These are phyloP conservation scores for Brettanomyces custersianus DNA, from an alignment of 805 yeast genomes.

Conservation along the genomic window DNA sequence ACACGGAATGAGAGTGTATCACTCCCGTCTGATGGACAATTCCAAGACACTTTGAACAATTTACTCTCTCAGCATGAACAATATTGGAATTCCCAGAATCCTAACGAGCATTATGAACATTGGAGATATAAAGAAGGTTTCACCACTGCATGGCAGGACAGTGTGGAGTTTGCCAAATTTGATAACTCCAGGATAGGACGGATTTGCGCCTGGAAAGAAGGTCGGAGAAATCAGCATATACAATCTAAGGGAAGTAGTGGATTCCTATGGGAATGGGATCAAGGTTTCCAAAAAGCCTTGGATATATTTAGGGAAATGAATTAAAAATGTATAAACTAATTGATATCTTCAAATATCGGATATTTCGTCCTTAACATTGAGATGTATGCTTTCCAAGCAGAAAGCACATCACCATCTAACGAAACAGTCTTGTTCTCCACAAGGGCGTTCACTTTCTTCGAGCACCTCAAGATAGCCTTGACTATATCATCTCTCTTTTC, in stretches of 20 bases:
- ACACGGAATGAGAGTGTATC: slow-evolving; percentile 13
- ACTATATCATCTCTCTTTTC: slow-evolving; percentile 43
- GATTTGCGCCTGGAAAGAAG: slow-evolving; percentile 52
- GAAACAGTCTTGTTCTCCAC: slow-evolving; percentile 13
- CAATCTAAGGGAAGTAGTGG: slow-evolving; percentile 43
- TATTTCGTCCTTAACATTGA: slow-evolving; percentile 11
- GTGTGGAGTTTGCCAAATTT: slow-evolving; percentile 56
- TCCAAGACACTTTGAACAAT: slow-evolving; percentile 30
- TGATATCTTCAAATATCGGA: no score
- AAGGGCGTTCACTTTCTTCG: slow-evolving; percentile 16
- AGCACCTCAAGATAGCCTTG: slow-evolving; percentile 24
- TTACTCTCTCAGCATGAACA: slow-evolving; percentile 39
- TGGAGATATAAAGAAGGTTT: slow-evolving; percentile 78
- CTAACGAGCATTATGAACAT: slow-evolving; percentile 62
- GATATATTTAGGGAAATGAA: slow-evolving; percentile 29
- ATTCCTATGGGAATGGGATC: slow-evolving; percentile 82
- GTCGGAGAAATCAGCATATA: slow-evolving; percentile 57
- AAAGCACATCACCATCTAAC: slow-evolving; percentile 11
- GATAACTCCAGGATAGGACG: slow-evolving; percentile 72
- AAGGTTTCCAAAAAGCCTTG: slow-evolving; percentile 66
- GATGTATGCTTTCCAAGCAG: slow-evolving; percentile 17
- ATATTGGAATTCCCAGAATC: slow-evolving; percentile 61
- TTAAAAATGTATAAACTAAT: no score
- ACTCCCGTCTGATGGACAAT: slow-evolving; percentile 32
- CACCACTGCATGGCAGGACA: slow-evolving; percentile 65